phyloP scores from a whole-genome alignment of 2,329 filamentous ascomycete species.

The Paracamarosporium sp. region DNA sequence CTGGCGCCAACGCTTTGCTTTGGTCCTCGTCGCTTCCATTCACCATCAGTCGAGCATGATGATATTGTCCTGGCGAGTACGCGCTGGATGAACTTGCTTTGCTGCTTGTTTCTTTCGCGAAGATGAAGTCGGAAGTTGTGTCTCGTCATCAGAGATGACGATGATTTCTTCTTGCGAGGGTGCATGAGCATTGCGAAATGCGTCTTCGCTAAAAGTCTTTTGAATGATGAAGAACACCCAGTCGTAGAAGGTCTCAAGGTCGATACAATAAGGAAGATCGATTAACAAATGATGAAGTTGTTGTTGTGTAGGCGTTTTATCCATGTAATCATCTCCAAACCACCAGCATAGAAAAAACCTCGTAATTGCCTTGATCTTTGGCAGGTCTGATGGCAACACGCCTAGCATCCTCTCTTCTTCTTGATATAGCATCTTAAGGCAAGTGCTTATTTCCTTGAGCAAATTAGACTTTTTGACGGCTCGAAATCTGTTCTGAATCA shows the following conservation, averaged over 20 bases:
- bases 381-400: slow-evolving; percentile 29
- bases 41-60: neutral
- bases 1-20: neutral
- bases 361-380: slow-evolving; percentile 31
- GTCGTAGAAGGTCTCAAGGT: slow-evolving; percentile 30
- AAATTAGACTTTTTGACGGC: slow-evolving; percentile 25
- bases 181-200: slow-evolving; percentile 22
- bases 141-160: slow-evolving; percentile 36
- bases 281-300: slow-evolving; percentile 25
- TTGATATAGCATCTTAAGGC: slow-evolving; percentile 28
- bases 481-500: slow-evolving; percentile 26
- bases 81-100: neutral
- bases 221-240: slow-evolving; percentile 29
- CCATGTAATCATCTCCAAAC: slow-evolving; percentile 30
- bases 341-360: slow-evolving; percentile 46
- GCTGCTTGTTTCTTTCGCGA: neutral
- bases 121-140: neutral
- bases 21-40: neutral
- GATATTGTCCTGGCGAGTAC: neutral
- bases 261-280: slow-evolving; percentile 19
- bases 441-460: slow-evolving; percentile 30
- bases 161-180: slow-evolving; percentile 38
- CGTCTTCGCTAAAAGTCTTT: slow-evolving; percentile 32
- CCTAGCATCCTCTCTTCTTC: slow-evolving; percentile 30
- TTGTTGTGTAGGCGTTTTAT: slow-evolving; percentile 7